Percentiles rank a stretch among this genome's conserved stretches.
phyloP scores from a whole-genome alignment of 1,284 basidiomycete species.

The Ganoderma leucocontextum region DNA sequence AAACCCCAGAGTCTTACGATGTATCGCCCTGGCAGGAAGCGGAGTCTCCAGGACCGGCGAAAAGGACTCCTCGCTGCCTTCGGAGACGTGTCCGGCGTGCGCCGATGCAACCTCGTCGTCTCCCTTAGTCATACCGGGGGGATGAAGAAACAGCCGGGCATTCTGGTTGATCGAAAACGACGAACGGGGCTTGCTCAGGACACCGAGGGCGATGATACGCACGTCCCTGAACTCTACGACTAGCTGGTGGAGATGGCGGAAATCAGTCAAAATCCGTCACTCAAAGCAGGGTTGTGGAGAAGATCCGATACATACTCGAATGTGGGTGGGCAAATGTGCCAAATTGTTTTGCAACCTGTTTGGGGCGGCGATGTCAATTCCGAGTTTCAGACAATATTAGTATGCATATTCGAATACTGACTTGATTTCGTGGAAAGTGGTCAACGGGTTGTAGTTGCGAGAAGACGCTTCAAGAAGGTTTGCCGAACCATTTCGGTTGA shows the following conservation, averaged over 20 bases:
- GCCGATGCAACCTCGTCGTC: constrained; percentile 26
- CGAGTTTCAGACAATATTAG: not conserved
- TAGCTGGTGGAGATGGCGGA: constrained; percentile 49
- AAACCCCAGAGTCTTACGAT: constrained; percentile 13
- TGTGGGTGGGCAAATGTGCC: constrained; percentile 65
- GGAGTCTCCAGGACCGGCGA: constrained; percentile 11
- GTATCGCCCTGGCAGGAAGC: constrained; percentile 16
- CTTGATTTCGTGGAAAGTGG: constrained; percentile 79
- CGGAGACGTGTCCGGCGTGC: constrained; percentile 23
- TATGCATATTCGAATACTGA: constrained; percentile 41
- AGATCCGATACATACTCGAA: constrained; percentile 48
- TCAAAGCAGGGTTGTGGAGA: not conserved
- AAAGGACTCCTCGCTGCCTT: constrained; percentile 32
- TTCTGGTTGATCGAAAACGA: constrained; percentile 67
- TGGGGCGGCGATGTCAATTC: not conserved
- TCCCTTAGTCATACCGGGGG: constrained; percentile 61
- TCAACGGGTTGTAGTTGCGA: constrained; percentile 69
- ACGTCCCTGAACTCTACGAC: constrained; percentile 76
- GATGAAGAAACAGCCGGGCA: constrained; percentile 70
- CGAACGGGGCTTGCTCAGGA: constrained; percentile 63
- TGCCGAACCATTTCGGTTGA: constrained; percentile 77
- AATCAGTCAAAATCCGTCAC: not conserved
- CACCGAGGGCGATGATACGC: constrained; percentile 76
- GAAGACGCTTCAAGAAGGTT: constrained; percentile 74
- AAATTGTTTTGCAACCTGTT: constrained; percentile 69